Conservation (phyloP, 2,329 filamentous ascomycete genomes). For the Exophiala sideris region DNA sequence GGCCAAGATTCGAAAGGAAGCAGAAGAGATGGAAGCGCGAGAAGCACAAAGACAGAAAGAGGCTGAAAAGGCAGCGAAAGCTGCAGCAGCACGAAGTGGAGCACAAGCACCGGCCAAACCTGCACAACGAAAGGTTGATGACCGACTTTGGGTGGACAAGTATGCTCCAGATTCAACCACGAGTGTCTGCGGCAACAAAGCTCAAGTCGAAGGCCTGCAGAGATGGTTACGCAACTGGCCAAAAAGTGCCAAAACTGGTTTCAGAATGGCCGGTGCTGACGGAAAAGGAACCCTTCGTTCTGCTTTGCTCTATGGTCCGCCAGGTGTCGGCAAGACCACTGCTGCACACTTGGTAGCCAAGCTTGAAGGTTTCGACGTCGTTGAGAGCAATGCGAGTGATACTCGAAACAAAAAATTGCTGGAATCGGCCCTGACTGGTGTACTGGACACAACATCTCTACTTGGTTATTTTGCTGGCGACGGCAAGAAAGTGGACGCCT, state of each 20-base stretch:
- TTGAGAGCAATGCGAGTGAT: conserved; percentile 96
- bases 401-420: conserved; percentile 94
- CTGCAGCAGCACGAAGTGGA: conserved; percentile 38
- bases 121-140: conserved; percentile 46
- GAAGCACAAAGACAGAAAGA: conserved; percentile 57
- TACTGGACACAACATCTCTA: conserved; percentile 89
- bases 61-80: conserved; percentile 46
- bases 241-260: conserved; percentile 72
- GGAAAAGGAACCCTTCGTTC: conserved; percentile 79
- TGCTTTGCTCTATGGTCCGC: conserved; percentile 92
- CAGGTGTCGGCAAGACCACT: conserved; percentile 96
- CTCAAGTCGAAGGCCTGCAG: conserved; percentile 82
- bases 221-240: conserved; percentile 81
- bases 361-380: conserved; percentile 84
- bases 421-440: conserved; percentile 80
- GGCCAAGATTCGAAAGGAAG: conserved; percentile 74
- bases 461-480: conserved; percentile 85
- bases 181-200: conserved; percentile 95
- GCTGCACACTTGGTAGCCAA: conserved; percentile 92
- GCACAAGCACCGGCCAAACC: conserved; percentile 40
- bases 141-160: conserved; percentile 86
- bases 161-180: conserved; percentile 81
- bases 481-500: conserved; percentile 71
- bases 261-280: conserved; percentile 78
- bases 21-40: conserved; percentile 79